Base-by-base conservation (phyloP, 768 basidiomycete species). In the Naganishia vaughanmartiniae region DNA sequence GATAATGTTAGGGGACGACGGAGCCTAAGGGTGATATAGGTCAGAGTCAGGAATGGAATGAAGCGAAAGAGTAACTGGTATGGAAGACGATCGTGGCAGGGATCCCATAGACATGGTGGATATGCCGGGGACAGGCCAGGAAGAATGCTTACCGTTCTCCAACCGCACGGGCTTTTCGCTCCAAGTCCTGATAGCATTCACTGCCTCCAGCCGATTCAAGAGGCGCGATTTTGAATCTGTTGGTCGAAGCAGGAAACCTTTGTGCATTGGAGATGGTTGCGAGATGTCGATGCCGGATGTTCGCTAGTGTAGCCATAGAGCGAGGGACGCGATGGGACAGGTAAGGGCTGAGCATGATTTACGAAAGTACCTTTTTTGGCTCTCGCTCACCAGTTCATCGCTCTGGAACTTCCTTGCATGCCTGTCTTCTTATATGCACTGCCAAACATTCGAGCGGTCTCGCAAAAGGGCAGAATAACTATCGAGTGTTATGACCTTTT, bases 1-100 rank as follows among this genome's bases (percentile, higher is more conserved):
- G 94, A 89, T 21, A 99, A 85, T 1, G 93, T 92, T 65, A 99
- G 83, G 42, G 68, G 68, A 10, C 54, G 42, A 24, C 36, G 42
- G 5, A 69, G 26, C 30, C 68, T 69, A 31, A 10, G 51, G 11
- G 9, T 1, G 7, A 51, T 14, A 4, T 3, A 26, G 24, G 24
- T n/a, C 7, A 7, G 4, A n/a, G 48, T 51, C 48, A 51, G 48
- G 21, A 4, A 24, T 51, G 14, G n/a, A 3, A 51, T n/a, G 4
- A 4, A 14, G 48, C 7, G 21, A 9, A 51, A n/a, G 6, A 12
- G n/a, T 26, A 14, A 1, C n/a, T n/a, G 48, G 48, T 11, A 42
- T 12, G 17, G 17, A 15, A 2, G 9, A 15, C 42, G 24, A 51
- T 51, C 48, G 12, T 51, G 48, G 12, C 19, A 51, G 48, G n/a